Conservation (phyloP, 176 grass and related monocot genomes). For the Juncus inflexus region DNA sequence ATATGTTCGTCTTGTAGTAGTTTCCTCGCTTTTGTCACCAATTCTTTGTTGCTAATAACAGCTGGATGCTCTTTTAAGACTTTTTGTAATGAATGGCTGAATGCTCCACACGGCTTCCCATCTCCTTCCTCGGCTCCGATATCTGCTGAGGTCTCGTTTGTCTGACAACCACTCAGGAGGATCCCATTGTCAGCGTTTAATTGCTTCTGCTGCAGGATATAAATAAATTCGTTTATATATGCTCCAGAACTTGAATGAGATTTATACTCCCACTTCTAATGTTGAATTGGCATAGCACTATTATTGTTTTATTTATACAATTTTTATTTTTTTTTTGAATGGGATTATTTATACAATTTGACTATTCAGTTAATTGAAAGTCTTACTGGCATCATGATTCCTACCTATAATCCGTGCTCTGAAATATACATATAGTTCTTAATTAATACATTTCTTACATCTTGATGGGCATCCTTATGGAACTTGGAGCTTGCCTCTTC, state of each 20-base stretch:
- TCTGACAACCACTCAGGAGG: slow-evolving; percentile 81
- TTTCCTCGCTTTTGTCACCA: slow-evolving; percentile 41
- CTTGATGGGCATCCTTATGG: background rate
- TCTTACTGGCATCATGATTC: no score
- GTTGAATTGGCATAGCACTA: no score
- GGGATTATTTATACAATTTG: no score
- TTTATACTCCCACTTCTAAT: no score
- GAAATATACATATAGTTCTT: background rate
- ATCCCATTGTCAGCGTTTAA: slow-evolving; percentile 39
- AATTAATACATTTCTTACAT: background rate
- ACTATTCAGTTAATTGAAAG: no score
- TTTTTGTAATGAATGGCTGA: slow-evolving; percentile 47
- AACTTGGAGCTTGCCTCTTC: slow-evolving; percentile 58
- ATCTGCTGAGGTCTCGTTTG: slow-evolving; percentile 63
- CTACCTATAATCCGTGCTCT: no score
- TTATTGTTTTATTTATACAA: no score
- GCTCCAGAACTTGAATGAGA: background rate
- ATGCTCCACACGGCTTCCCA: slow-evolving; percentile 60
- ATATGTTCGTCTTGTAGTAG: slow-evolving; percentile 31
- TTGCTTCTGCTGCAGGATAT: background rate
- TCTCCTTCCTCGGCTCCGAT: slow-evolving; percentile 12
- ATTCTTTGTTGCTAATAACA: slow-evolving; percentile 48
- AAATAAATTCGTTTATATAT: background rate
- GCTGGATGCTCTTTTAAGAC: slow-evolving; percentile 40
- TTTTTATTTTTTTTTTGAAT: no score